A percentile compares a stretch with the other conserved stretches of the same genome.
These are phyloP conservation scores for Alopecurus myosuroides DNA, from an alignment of 176 grass and related monocot species.

Conservation along the genomic window DNA sequence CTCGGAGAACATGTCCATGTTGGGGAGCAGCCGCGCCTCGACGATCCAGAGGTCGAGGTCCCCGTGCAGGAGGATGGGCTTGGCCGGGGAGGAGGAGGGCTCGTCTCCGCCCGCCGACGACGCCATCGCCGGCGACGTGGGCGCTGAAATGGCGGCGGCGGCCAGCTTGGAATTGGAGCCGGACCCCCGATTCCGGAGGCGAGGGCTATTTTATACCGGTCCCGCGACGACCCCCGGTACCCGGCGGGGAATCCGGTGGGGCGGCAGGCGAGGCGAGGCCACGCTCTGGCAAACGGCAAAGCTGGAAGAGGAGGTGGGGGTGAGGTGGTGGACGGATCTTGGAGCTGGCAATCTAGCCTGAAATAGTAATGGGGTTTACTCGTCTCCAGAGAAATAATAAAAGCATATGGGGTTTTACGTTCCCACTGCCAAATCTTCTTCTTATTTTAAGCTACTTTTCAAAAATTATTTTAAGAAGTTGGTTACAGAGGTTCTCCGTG, in stretches of 20 bases:
- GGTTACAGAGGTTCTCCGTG: background rate
- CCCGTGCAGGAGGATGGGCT: constrained; percentile 57
- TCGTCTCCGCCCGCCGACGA: constrained; percentile 22
- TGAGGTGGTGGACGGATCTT: constrained; percentile 8
- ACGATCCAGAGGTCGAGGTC: constrained; percentile 81
- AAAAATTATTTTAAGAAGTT: background rate
- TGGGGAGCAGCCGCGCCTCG: constrained; percentile 78
- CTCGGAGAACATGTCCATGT: constrained; percentile 97
- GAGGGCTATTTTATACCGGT: background rate
- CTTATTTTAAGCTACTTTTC: background rate
- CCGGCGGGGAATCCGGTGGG: constrained; percentile 20
- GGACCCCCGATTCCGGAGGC: background rate
- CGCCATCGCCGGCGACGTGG: constrained; percentile 36
- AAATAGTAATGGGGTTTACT: constrained; percentile 28
- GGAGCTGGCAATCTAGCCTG: constrained; percentile 18
- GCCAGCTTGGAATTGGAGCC: background rate
- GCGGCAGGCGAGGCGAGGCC: background rate
- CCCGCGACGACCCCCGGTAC: background rate
- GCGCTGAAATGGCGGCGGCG: background rate
- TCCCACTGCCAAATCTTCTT: background rate
- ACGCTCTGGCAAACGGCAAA: constrained; percentile 10
- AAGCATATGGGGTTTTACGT: background rate
- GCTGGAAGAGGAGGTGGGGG: background rate
- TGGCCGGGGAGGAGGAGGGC: constrained; percentile 27
- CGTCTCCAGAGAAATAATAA: background rate